A percentile compares a stretch with the other conserved stretches of the same genome.
phyloP scores from a whole-genome alignment of 441 rosid genomes.

The Croton laevigatus region DNA sequence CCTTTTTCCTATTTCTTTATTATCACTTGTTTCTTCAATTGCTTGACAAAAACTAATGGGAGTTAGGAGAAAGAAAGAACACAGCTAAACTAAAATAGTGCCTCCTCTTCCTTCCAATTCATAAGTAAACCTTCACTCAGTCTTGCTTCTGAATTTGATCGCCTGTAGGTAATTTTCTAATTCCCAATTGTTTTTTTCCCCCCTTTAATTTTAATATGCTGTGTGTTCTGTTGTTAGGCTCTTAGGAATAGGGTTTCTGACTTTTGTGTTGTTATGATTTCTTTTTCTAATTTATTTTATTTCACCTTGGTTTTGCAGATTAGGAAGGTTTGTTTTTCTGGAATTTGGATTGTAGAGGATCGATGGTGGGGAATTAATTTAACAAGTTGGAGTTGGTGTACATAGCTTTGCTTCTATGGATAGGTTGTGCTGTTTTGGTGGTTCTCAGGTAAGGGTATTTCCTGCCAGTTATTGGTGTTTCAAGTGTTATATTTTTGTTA shows the following conservation, averaged over 20 bases:
- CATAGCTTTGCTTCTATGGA: constrained; percentile 48
- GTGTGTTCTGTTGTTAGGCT: constrained; percentile 2
- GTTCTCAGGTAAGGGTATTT: constrained; percentile 45
- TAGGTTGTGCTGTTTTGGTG: constrained; percentile 57
- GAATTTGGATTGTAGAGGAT: constrained; percentile 22
- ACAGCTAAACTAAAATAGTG: constrained; percentile 1
- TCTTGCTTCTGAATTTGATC: constrained; percentile 21
- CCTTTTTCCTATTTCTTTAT: background rate
- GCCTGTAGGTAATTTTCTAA: constrained; percentile 32
- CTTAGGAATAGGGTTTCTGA: constrained; percentile 26
- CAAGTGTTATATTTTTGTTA: background rate
- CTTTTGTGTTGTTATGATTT: constrained; percentile 2
- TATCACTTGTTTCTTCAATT: constrained; percentile 26
- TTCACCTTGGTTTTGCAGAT: constrained; percentile 33
- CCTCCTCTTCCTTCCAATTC: constrained; percentile 17
- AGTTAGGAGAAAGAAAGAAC: background rate
- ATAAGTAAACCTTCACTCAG: constrained; percentile 10
- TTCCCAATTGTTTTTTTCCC: constrained; percentile 26
- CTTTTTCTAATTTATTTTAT: constrained; percentile 17
- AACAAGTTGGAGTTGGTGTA: constrained; percentile 24
- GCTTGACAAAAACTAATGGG: constrained; percentile 24
- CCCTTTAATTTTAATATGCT: constrained; percentile 1
- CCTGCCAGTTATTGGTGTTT: constrained; percentile 18
- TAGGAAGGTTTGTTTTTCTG: constrained; percentile 25
- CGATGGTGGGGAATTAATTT: constrained; percentile 34